A percentile compares a stretch with the other conserved stretches of the same genome.
Evolutionary conservation across 2,329 filamentous ascomycete genomes (phyloP).

Genomic region (Epichloe festucae): DNA sequence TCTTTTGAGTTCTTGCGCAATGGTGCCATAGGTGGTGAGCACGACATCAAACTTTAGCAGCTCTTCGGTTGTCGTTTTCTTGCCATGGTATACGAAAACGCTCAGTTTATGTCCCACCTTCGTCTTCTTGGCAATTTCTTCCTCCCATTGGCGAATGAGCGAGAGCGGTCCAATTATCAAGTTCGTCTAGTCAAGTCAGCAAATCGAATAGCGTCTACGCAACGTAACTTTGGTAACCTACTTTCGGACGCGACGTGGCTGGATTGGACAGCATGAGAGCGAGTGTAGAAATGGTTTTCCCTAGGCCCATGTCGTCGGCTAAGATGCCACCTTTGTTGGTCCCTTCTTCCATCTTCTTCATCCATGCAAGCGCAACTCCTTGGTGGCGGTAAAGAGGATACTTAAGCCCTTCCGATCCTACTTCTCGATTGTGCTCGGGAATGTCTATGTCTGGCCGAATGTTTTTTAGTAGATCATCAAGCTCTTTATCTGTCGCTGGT

Average conservation of each 20-base stretch:
- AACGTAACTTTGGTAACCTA: slow-evolving; percentile 14
- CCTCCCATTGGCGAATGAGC: slow-evolving; percentile 71
- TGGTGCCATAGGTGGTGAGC: slow-evolving; percentile 75
- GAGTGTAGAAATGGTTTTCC: slow-evolving; percentile 78
- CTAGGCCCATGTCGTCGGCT: slow-evolving; percentile 87
- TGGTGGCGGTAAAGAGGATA: slow-evolving; percentile 70
- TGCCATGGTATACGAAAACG: slow-evolving; percentile 59
- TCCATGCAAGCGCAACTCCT: slow-evolving; percentile 70
- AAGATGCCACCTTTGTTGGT: slow-evolving; percentile 78
- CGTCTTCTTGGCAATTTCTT: slow-evolving; percentile 62
- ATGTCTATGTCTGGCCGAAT: slow-evolving; percentile 61
- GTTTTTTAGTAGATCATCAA: slow-evolving; percentile 60
- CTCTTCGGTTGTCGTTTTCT: slow-evolving; percentile 46
- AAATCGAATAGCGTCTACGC: slow-evolving; percentile 26
- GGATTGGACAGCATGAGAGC: slow-evolving; percentile 59
- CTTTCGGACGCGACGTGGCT: slow-evolving; percentile 32
- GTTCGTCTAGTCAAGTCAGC: slow-evolving; percentile 49
- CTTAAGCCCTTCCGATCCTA: slow-evolving; percentile 56
- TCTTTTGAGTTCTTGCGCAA: slow-evolving; percentile 49
- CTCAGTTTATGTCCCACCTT: slow-evolving; percentile 44
- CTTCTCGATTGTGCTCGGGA: slow-evolving; percentile 46
- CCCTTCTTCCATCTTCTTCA: slow-evolving; percentile 66
- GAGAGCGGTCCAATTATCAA: slow-evolving; percentile 72
- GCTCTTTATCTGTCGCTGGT: slow-evolving; percentile 42
- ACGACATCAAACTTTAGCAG: slow-evolving; percentile 62